These are phyloP conservation scores for Xylaria castorea DNA, from an alignment of 495 filamentous ascomycete genomes.

Conservation along the genomic window DNA sequence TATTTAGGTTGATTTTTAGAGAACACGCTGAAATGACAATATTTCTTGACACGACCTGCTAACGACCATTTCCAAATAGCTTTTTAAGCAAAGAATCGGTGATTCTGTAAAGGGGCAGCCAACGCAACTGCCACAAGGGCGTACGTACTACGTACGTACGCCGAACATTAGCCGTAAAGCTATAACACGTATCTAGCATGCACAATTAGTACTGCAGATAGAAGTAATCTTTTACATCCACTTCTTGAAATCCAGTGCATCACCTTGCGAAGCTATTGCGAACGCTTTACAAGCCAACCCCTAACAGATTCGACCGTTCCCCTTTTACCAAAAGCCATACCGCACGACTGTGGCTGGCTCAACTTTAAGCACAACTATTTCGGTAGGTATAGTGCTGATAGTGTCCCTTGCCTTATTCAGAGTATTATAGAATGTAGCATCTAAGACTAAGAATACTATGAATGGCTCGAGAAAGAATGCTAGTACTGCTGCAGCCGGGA, in stretches of 20 bases:
- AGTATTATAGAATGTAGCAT: background rate
- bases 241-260: no score
- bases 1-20: background rate
- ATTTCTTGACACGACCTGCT: background rate
- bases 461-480: background rate
- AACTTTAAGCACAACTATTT: background rate
- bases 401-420: background rate
- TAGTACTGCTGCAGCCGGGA: background rate
- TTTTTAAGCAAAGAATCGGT: background rate
- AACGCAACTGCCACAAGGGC: no score
- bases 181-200: no score
- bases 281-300: no score
- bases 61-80: background rate
- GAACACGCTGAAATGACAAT: background rate
- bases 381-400: background rate
- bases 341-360: background rate
- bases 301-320: background rate
- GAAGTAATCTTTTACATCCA: no score
- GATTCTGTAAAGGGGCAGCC: no score
- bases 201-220: no score
- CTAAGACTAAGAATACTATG: background rate
- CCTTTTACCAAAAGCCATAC: background rate
- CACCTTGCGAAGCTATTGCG: no score
- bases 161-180: no score
- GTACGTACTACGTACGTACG: no score